Conservation (phyloP, 202 grass and related monocot genomes). For the Carex arenaria region DNA sequence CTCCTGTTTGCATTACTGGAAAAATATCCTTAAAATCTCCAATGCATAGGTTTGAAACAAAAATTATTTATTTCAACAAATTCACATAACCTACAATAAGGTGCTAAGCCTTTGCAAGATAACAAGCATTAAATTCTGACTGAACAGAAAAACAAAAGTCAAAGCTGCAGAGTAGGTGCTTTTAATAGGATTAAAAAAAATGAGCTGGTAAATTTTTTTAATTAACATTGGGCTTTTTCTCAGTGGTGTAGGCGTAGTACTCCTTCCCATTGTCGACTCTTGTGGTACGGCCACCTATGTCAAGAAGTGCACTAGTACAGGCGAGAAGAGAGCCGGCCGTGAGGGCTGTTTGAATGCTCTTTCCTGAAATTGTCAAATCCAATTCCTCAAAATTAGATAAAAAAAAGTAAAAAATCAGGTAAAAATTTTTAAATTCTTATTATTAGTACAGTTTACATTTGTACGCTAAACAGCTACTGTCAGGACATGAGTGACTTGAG, state of each 20-base stretch:
- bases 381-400: neutral
- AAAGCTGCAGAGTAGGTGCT: slow-evolving; percentile 26
- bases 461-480: neutral
- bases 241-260: slow-evolving; percentile 56
- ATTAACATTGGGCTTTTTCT: slow-evolving; percentile 53
- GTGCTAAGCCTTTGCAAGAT: slow-evolving; percentile 26
- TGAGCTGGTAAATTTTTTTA: slow-evolving; percentile 23
- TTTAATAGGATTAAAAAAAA: slow-evolving; percentile 18
- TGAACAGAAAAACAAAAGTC: slow-evolving; percentile 19
- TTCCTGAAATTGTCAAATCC: slow-evolving; percentile 39
- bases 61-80: slow-evolving; percentile 13
- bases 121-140: slow-evolving; percentile 11
- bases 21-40: slow-evolving; percentile 8
- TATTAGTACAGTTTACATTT: neutral
- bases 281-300: slow-evolving; percentile 72
- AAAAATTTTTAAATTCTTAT: neutral
- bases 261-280: slow-evolving; percentile 79
- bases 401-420: neutral
- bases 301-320: slow-evolving; percentile 57
- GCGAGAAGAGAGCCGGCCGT: slow-evolving; percentile 73
- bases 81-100: slow-evolving; percentile 30
- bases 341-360: slow-evolving; percentile 66
- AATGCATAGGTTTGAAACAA: slow-evolving; percentile 2
- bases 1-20: neutral
- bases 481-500: neutral